Base-by-base conservation (phyloP, 2,329 filamentous ascomycete species). In the Alternaria arborescens region DNA sequence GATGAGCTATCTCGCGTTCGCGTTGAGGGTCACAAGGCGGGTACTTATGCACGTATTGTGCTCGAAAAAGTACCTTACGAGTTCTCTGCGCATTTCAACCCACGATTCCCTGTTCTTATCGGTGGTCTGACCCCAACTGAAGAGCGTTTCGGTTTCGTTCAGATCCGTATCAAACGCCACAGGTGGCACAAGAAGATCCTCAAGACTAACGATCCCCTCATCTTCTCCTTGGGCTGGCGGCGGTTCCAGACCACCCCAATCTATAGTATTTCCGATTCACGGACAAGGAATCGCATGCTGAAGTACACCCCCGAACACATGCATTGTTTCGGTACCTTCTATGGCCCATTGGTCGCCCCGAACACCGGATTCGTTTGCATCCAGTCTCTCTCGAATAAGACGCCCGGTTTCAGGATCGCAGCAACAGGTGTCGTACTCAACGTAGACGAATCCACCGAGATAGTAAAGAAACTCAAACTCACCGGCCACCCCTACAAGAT, bases 221-320 rank as follows among this genome's bases (percentile, higher is more conserved):
- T 99, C 76, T 95, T 99, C 83, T 97, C 94, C 2, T 85, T 99
- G 43, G 95, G 95, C 42, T 99, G 95, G 95, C 87, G 95, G 52
- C 87, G 95, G 62, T 99, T 99, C 84, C 95, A 98, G 80, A 90
- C 91, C 6, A 84, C 95, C 69, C 94, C 94, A 18, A 89, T 97
- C 61, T 99, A 97, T 86, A 95, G 91, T 81, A 97, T 95, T 58
- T 95, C 92, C 24, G 95, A 98, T 79, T 97, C 92, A 63, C 88
- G 95, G 70, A 96, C 92, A 26, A 87, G 95, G 65, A 97, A 98
- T 80, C 89, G 95, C 58, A 97, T 99, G 94, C 87, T 99, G 64
- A 99, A 99, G 80, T 99, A 99, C 80, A 97, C 94, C 0, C 96
- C 95, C 0, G 96, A 99, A 83, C 95, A 99, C 77, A 98, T 97